Base-by-base conservation (phyloP, 345 rosid genomes). In the Camelina hispida region DNA sequence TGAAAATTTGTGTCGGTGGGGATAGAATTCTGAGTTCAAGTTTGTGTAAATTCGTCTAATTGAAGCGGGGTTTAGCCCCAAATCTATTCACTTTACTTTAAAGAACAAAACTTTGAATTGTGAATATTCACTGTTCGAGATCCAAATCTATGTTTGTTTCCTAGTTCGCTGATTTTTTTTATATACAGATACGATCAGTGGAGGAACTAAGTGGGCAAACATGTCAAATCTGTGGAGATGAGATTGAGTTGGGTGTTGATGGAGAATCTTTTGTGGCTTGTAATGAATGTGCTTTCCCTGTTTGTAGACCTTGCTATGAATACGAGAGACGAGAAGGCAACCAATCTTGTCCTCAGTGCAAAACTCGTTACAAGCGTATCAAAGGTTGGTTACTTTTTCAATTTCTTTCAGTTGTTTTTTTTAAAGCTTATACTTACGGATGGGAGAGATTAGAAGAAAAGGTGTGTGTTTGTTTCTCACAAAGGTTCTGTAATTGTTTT, bases 261-360 rank as follows among this genome's bases (percentile, higher is more conserved):
- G 97, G 97, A 52, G 98, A 93, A 79, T 89, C 87, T 23, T 91
- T 93, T 82, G 92, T 93, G 83, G 98, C 97, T 5, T 93, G 98
- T 84, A 89, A 93, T 68, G 98, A 93, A 80, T 93, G 97, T 87
- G 98, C 97, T 48, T 93, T 93, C 86, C 98, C 98, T 35, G 92
- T 93, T 15, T 93, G 98, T 78, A 84, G 97, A 80, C 79, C 85
- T 79, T 93, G 98, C 78, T 93, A 91, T 32, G 98, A 93, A 78
- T 91, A 91, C 35, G 98, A 93, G 80, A 81, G 98, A 82, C 75
- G 97, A 65, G 98, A 93, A 71, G 98, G 98, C n/a, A 91, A 86
- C 81, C 92, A 89, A 69, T 84, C 87, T 58, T 93, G 98, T 78
- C 97, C 98, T 62, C 98, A 93, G 51, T 93, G 98, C 78, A 91